phyloP scores from a whole-genome alignment of 1,139 yeast genomes.

The Debaryomyces nepalensis region DNA sequence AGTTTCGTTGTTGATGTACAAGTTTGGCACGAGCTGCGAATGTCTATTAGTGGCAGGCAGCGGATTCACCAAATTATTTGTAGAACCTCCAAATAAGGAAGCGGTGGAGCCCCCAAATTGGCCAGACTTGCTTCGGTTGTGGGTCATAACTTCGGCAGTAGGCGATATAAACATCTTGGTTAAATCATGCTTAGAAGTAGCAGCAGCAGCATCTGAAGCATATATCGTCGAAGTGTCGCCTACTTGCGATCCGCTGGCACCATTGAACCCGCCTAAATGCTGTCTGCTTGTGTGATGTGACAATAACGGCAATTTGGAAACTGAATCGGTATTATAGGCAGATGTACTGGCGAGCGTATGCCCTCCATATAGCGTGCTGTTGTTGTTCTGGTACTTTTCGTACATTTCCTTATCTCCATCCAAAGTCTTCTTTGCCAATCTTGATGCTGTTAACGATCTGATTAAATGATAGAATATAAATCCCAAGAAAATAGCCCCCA shows the following conservation, averaged over 20 bases:
- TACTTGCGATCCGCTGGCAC: conserved; percentile 28
- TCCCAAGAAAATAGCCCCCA: conserved; percentile 57
- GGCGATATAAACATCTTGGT: conserved; percentile 74
- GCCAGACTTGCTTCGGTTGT: conserved; percentile 36
- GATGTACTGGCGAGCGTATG: conserved; percentile 18
- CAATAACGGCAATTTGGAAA: conserved; percentile 44
- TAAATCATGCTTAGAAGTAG: conserved; percentile 46
- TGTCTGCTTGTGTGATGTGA: conserved; percentile 29
- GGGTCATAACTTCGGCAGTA: conserved; percentile 72
- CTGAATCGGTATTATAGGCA: conserved; percentile 28
- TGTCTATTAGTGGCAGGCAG: conserved; percentile 34
- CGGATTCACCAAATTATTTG: conserved; percentile 30
- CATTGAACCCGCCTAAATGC: conserved; percentile 21
- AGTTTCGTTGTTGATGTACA: conserved; percentile 41
- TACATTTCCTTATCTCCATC: conserved; percentile 38
- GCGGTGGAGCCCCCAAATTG: conserved; percentile 28
- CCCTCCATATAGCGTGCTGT: conserved; percentile 40
- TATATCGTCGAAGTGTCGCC: conserved; percentile 48
- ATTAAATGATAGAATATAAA: conserved; percentile 47
- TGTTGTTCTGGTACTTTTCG: conserved; percentile 44
- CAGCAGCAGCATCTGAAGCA: conserved; percentile 38
- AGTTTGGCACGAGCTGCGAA: conserved; percentile 39
- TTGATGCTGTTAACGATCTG: conserved; percentile 42
- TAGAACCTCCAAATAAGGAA: conserved; percentile 34
- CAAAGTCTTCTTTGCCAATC: conserved; percentile 41